Evolutionary conservation across 75 land plant species (phyloP).

Genomic region (Adiantum capillusveneris): DNA sequence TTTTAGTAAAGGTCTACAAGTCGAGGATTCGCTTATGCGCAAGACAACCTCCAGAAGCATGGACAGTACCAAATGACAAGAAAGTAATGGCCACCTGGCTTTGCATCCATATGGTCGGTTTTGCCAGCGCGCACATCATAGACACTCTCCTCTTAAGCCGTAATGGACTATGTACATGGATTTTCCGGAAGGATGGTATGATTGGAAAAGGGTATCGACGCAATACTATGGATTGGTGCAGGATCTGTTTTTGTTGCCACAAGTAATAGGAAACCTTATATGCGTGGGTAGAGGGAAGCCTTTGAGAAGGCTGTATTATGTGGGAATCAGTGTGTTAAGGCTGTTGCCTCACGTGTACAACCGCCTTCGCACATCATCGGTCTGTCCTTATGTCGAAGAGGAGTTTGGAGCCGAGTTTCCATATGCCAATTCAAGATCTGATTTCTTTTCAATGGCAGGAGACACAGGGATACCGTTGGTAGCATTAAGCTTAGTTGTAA

Average conservation of each 20-base stretch:
- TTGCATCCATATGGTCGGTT: conserved; percentile 43
- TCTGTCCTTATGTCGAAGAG: conserved; percentile 53
- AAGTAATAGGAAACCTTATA: conserved; percentile 45
- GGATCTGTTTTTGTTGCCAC: conserved; percentile 71
- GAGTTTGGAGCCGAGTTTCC: conserved; percentile 35
- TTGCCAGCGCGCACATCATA: conserved; percentile 27
- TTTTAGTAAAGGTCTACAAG: conserved; percentile 56
- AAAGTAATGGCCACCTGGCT: conserved; percentile 20
- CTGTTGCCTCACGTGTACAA: conserved; percentile 63
- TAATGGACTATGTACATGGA: conserved; percentile 6
- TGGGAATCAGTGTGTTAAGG: conserved; percentile 49
- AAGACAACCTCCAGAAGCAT: conserved; percentile 36
- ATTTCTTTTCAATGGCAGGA: conserved; percentile 53
- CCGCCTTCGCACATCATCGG: conserved; percentile 27
- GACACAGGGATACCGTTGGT: conserved; percentile 44
- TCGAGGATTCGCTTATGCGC: conserved; percentile 38
- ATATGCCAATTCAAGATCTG: conserved; percentile 48
- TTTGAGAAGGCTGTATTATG: conserved; percentile 37
- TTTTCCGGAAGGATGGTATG: conserved; percentile 15
- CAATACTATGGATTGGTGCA: conserved; percentile 64
- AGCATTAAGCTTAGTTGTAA: conserved; percentile 32
- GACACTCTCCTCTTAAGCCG: conserved; percentile 12
- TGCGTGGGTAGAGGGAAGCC: conserved; percentile 50
- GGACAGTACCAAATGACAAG: conserved; percentile 49
- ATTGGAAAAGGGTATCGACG: conserved; percentile 34